A percentile compares a stretch with the other conserved stretches of the same genome.
Evolutionary conservation across 2,329 filamentous ascomycete genomes (phyloP).

Genomic region (Tricladium varicosporioides): DNA sequence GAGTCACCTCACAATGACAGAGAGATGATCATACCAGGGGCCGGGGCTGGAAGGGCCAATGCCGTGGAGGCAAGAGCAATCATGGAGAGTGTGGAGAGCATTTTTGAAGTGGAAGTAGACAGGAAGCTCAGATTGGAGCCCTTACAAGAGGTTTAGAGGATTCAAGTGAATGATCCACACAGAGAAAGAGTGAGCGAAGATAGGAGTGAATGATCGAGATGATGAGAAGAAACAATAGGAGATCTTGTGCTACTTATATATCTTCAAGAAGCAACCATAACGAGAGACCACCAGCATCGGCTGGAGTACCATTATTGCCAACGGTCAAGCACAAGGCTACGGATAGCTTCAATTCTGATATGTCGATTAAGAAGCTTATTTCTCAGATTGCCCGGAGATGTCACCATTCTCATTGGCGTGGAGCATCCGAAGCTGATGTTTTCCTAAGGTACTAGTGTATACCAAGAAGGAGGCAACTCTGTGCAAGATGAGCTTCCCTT

Average conservation of each 20-base stretch:
- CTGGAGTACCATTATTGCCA: neutral
- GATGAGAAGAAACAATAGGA: slow-evolving; percentile 9
- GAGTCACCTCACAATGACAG: neutral
- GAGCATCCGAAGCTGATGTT: slow-evolving; percentile 4
- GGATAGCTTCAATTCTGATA: neutral
- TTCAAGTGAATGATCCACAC: no score
- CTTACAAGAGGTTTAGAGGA: no score
- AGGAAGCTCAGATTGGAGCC: no score
- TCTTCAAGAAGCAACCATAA: slow-evolving; percentile 7
- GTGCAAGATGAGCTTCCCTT: slow-evolving; percentile 14
- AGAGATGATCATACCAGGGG: neutral
- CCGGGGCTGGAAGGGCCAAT: slow-evolving; percentile 22
- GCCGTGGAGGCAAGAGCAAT: slow-evolving; percentile 26
- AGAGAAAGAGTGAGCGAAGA: neutral
- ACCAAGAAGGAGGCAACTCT: slow-evolving; percentile 17
- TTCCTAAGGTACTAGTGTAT: slow-evolving; percentile 6
- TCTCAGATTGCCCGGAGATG: neutral
- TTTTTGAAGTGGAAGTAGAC: slow-evolving; percentile 10
- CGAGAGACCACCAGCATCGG: neutral
- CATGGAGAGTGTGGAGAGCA: slow-evolving; percentile 28
- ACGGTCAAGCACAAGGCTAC: neutral
- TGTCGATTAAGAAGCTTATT: neutral
- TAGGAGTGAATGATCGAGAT: slow-evolving; percentile 8
- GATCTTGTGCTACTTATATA: slow-evolving; percentile 19
- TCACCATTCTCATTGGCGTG: slow-evolving; percentile 11